A percentile compares a stretch with the other conserved stretches of the same genome.
Evolutionary conservation across 331 rosid genomes (phyloP).

Genomic region (Acacia pycnantha): DNA sequence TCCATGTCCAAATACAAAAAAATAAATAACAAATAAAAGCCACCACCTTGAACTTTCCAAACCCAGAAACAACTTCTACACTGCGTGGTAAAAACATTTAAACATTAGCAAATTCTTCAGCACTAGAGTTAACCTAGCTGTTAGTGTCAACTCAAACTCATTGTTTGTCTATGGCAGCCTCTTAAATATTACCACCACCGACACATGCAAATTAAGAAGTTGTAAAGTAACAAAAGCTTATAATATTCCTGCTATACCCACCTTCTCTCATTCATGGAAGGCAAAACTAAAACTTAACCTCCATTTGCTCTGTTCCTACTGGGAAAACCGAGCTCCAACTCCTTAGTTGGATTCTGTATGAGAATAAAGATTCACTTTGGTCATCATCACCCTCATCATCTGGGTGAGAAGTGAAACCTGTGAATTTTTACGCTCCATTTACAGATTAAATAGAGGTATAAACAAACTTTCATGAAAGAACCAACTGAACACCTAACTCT

Average conservation of each 20-base stretch:
- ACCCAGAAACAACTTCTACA: constrained; percentile 29
- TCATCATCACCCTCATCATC: constrained; percentile 37
- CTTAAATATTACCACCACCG: constrained; percentile 54
- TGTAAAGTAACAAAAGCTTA: constrained; percentile 43
- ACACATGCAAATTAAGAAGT: constrained; percentile 31
- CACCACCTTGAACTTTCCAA: constrained; percentile 19
- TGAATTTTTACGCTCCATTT: constrained; percentile 92
- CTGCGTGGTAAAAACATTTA: neutral
- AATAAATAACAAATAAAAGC: neutral
- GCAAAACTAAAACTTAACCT: constrained; percentile 67
- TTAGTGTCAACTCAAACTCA: constrained; percentile 34
- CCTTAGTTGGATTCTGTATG: constrained; percentile 83
- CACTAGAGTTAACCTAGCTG: constrained; percentile 19
- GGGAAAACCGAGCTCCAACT: constrained; percentile 91
- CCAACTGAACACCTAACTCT: constrained; percentile 56
- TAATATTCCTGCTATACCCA: constrained; percentile 50
- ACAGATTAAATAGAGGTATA: constrained; percentile 80
- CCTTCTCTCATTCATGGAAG: constrained; percentile 59
- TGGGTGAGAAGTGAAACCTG: constrained; percentile 44
- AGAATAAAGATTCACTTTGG: constrained; percentile 77
- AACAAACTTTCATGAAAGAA: constrained; percentile 52
- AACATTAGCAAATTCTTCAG: neutral
- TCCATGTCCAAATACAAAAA: neutral
- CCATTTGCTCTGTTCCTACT: constrained; percentile 84
- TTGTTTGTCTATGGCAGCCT: constrained; percentile 39